These are phyloP conservation scores for Phragmites australis DNA, from an alignment of 176 grass and related monocot genomes.

Conservation along the genomic window DNA sequence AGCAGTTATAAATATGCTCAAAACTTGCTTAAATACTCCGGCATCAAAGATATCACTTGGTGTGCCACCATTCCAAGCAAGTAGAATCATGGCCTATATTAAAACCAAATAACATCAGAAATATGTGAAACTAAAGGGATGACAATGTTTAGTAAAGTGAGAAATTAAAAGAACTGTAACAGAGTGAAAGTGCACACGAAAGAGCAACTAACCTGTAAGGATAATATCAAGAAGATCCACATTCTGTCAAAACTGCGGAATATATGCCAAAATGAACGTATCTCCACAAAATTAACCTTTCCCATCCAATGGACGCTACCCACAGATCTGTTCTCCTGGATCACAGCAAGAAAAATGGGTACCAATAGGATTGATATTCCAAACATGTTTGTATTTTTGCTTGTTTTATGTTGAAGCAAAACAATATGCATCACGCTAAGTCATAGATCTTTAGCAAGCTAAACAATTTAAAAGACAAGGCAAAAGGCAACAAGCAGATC, in stretches of 20 bases:
- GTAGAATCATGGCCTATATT: conserved; percentile 84
- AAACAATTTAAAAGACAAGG: neutral
- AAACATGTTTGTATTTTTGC: conserved; percentile 18
- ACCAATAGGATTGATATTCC: neutral
- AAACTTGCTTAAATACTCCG: conserved; percentile 88
- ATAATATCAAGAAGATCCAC: conserved; percentile 98
- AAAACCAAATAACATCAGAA: conserved; percentile 33
- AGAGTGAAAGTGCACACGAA: neutral
- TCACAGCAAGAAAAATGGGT: neutral
- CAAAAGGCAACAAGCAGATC: conserved; percentile 13
- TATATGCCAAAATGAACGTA: conserved; percentile 97
- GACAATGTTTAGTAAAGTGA: neutral
- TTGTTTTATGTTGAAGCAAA: conserved; percentile 1
- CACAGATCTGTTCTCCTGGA: conserved; percentile 56
- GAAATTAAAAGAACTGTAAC: neutral
- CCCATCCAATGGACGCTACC: conserved; percentile 77
- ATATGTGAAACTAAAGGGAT: conserved; percentile 28
- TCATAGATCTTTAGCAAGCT: neutral
- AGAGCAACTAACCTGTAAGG: conserved; percentile 71
- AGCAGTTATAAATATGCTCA: conserved; percentile 97
- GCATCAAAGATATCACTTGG: conserved; percentile 84
- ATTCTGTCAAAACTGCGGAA: conserved; percentile 98
- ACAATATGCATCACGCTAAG: neutral
- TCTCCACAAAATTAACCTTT: conserved; percentile 99
- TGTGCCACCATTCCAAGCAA: conserved; percentile 97